Base-by-base conservation (phyloP, 768 basidiomycete species). In the Lactarius sp. region DNA sequence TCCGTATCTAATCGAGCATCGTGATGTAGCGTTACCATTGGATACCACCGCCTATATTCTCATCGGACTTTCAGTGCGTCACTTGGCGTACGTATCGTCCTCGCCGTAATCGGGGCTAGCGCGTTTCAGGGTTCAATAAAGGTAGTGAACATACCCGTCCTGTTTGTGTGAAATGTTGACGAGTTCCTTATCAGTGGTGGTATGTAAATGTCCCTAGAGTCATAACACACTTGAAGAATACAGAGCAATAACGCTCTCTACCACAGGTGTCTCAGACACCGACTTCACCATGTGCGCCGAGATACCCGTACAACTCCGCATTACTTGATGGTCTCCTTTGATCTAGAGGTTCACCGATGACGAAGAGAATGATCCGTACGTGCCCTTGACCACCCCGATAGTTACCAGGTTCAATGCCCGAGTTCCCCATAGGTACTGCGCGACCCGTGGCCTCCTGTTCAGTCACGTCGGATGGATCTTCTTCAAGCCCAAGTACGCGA, bases 391-490 rank as follows among this genome's bases (percentile, higher is more conserved):
- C 20, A 44, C 33, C 14, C 33, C 27, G 27, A 46, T 52, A 33
- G 51, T 27, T 34, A 20, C 36, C 6, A 47, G 20, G 36, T 16
- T 10, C 27, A 8, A 58, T 10, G 50, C 49, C 44, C 46, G 13
- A 55, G 13, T 60, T 31, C 16, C 36, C 10, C 27, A 1, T 58
- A 87, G 86, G 4, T 93, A 93, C 70, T 79, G 86, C 18, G 91
- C 90, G 0, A 87, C 87, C 0, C 78, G 80, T 33, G 90, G 91
- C 0, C 73, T 93, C 2, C 79, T 87, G 56, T 90, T 83, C 70
- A 87, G 88, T 6, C 90, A 92, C 68, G 83, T 91, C 78, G 91
- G 90, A 1, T 93, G 91, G 90, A 91, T 92, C 69, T 92, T 92
- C 72, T 85, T 78, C 76, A 89, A 90, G 72, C 84, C 88, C 1